Conservation (phyloP, 169 alveolate species). For the Cryptosporidium sp. region DNA sequence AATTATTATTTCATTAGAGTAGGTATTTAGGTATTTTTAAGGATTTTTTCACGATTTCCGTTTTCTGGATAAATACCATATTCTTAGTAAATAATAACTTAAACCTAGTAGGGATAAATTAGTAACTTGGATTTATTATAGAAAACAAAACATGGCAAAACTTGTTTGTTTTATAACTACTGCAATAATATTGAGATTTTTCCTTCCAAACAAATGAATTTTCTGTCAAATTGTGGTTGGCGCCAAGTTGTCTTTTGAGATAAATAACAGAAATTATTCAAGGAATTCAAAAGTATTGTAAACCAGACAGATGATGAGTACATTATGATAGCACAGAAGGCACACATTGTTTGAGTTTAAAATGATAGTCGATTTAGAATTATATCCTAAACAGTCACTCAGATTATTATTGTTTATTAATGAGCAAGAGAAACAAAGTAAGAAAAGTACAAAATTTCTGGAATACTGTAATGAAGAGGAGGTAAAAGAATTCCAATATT, state of each 20-base stretch:
- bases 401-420: conserved; percentile 7
- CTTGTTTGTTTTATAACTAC: no score
- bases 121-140: background rate
- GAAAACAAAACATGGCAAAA: no score
- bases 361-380: background rate
- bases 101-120: background rate
- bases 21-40: background rate
- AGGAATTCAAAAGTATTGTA: background rate
- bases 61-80: no score
- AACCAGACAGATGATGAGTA: background rate
- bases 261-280: background rate
- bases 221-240: background rate
- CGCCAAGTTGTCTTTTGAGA: background rate
- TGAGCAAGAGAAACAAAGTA: background rate
- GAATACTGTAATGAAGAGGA: conserved; percentile 4
- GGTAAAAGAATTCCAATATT: background rate
- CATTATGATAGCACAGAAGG: background rate
- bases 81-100: no score
- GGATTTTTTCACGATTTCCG: background rate
- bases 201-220: background rate
- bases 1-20: background rate
- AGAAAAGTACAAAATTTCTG: background rate
- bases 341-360: background rate
- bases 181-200: background rate
- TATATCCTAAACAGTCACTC: background rate